phyloP scores from a whole-genome alignment of 306 rosid species.

The Vachellia pachyceras region DNA sequence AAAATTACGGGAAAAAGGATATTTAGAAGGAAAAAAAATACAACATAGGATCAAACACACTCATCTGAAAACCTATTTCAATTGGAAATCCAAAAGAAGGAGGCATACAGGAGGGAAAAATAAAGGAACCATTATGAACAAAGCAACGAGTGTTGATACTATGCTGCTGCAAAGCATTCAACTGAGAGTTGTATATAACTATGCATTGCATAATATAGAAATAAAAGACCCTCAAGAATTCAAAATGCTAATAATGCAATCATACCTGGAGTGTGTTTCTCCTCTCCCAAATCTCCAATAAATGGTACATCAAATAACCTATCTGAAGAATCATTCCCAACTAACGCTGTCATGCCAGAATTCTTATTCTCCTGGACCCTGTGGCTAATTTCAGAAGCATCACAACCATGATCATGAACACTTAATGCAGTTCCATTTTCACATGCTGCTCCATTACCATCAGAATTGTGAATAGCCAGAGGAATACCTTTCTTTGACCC shows the following conservation, averaged over 20 bases:
- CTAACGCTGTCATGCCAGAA: conserved; percentile 50
- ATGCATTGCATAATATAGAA: conserved; percentile 17
- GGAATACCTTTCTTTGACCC: too few species aligned
- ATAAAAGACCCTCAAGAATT: conserved; percentile 5
- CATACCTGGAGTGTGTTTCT: conserved; percentile 68
- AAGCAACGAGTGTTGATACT: too few species aligned
- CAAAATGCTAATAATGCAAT: conserved; percentile 18
- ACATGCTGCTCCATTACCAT: conserved; percentile 52
- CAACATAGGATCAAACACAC: conserved; percentile 1
- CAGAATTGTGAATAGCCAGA: too few species aligned
- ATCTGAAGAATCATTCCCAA: conserved; percentile 59
- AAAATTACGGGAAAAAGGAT: not conserved
- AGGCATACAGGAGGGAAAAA: not conserved
- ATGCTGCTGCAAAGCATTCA: conserved; percentile 1
- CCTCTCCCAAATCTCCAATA: conserved; percentile 58
- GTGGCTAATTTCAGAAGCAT: conserved; percentile 47
- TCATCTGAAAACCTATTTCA: conserved; percentile 18
- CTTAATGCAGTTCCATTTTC: conserved; percentile 64
- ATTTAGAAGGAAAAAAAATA: not conserved
- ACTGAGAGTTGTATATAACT: not conserved
- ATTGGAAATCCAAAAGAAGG: conserved; percentile 8
- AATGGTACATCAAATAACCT: conserved; percentile 66
- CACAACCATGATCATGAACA: conserved; percentile 57
- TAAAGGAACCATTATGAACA: conserved; percentile 4
- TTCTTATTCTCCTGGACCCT: conserved; percentile 58